phyloP scores from a whole-genome alignment of 73 alveolate species.

The Paramecium octaurelia region DNA sequence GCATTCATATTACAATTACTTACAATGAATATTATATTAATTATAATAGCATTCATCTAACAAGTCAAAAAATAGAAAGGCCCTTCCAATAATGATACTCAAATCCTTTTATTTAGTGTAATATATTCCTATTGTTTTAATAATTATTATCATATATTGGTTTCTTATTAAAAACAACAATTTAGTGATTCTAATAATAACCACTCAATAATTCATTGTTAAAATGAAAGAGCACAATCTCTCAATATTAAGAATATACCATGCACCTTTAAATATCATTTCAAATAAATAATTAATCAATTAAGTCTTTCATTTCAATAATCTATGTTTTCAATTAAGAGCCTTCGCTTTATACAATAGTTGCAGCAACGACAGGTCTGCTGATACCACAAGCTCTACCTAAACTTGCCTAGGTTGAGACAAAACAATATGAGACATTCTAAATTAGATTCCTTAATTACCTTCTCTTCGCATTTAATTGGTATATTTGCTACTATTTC shows the following conservation, averaged over 20 bases:
- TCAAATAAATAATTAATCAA: constrained; percentile 60
- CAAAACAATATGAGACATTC: constrained; percentile 98
- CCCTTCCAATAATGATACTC: no score
- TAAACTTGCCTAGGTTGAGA: constrained; percentile 93
- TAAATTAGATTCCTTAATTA: constrained; percentile 46
- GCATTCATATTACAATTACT: no score
- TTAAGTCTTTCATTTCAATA: constrained; percentile 57
- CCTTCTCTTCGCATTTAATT: constrained; percentile 91
- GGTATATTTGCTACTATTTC: constrained; percentile 99
- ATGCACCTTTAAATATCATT: background rate
- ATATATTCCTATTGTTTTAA: no score
- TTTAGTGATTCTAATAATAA: no score
- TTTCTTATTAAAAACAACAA: no score
- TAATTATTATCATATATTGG: no score
- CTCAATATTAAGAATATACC: background rate
- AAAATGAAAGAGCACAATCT: background rate
- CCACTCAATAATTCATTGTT: no score
- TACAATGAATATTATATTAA: no score
- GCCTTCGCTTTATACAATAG: constrained; percentile 56
- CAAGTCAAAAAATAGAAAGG: background rate
- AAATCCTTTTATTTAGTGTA: no score
- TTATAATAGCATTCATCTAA: no score
- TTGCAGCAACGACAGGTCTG: constrained; percentile 90
- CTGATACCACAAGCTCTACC: constrained; percentile 99
- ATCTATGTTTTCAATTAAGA: constrained; percentile 58